phyloP scores from a whole-genome alignment of 352 stramenopile genomes.

The Globisporangium polare region DNA sequence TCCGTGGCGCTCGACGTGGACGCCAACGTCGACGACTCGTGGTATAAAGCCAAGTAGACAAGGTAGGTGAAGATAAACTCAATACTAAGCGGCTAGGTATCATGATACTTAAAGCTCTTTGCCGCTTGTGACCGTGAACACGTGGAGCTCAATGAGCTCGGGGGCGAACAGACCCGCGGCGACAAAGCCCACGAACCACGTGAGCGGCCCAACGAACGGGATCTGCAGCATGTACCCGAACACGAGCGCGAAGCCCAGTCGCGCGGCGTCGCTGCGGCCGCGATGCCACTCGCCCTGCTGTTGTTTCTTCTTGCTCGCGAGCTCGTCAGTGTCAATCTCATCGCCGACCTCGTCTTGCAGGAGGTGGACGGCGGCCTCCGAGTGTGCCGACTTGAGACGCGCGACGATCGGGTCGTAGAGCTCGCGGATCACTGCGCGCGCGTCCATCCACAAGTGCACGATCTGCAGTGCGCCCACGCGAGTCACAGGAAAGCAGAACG shows the following conservation, averaged over 20 bases:
- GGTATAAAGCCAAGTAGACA: conserved; percentile 98
- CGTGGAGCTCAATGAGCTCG: conserved; percentile 65
- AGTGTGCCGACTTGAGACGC: conserved; percentile 45
- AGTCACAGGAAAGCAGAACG: conserved; percentile 42
- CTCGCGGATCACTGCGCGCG: conserved; percentile 58
- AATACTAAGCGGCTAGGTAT: too few relatives aligned
- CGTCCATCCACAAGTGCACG: conserved; percentile 64
- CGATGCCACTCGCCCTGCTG: conserved; percentile 44
- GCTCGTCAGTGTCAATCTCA: conserved; percentile 22
- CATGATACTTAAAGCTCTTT: conserved; percentile 2
- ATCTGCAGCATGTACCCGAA: conserved; percentile 58
- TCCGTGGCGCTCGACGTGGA: conserved; percentile 91
- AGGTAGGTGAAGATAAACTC: too few relatives aligned
- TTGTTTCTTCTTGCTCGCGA: conserved; percentile 22
- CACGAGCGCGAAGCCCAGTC: conserved; percentile 59
- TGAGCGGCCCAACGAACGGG: conserved; percentile 57
- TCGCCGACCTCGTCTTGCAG: conserved; percentile 22
- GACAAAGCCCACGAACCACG: conserved; percentile 69
- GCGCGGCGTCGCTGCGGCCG: conserved; percentile 57
- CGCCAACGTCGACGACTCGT: conserved; percentile 95
- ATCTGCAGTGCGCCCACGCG: conserved; percentile 37
- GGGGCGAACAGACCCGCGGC: conserved; percentile 54
- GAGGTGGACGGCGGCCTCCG: conserved; percentile 20
- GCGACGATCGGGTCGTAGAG: conserved; percentile 68
- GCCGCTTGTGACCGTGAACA: conserved; percentile 63